A percentile compares a stretch with the other conserved stretches of the same genome.
Conservation (phyloP, 352 stramenopile genomes). For the Stramenopiles sp. region DNA sequence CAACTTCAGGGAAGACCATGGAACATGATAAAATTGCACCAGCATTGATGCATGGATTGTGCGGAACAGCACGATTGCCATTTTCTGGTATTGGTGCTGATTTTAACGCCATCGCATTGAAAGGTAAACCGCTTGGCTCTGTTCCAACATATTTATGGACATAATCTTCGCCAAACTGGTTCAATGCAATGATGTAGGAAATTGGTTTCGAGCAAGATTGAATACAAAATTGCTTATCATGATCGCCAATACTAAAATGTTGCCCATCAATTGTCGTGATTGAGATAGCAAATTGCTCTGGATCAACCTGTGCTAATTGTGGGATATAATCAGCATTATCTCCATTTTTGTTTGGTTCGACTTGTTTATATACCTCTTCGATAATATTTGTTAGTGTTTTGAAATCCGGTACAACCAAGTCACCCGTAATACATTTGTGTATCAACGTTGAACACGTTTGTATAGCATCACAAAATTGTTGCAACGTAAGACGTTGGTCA, state of each 20-base stretch:
- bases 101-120: conserved; percentile 23
- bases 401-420: background rate
- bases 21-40: conserved; percentile 25
- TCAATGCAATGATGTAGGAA: conserved; percentile 21
- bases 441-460: background rate
- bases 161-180: conserved; percentile 18
- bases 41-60: conserved; percentile 29
- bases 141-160: conserved; percentile 24
- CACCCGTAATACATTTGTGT: background rate
- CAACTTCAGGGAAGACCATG: conserved; percentile 17
- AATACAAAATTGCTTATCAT: conserved; percentile 20
- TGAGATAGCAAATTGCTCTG: conserved; percentile 22
- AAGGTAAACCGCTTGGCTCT: conserved; percentile 25
- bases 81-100: background rate
- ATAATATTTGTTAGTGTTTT: conserved; percentile 12
- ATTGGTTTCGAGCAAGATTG: conserved; percentile 26
- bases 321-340: conserved; percentile 26
- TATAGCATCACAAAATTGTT: background rate
- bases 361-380: conserved; percentile 8
- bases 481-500: background rate
- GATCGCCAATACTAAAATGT: conserved; percentile 19
- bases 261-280: conserved; percentile 25
- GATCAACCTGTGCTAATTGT: conserved; percentile 20
- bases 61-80: conserved; percentile 17
- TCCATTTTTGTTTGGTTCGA: conserved; percentile 10